A percentile compares a stretch with the other conserved stretches of the same genome.
Conservation (phyloP, 2,329 filamentous ascomycete species). For the Sporothrix phasma region DNA sequence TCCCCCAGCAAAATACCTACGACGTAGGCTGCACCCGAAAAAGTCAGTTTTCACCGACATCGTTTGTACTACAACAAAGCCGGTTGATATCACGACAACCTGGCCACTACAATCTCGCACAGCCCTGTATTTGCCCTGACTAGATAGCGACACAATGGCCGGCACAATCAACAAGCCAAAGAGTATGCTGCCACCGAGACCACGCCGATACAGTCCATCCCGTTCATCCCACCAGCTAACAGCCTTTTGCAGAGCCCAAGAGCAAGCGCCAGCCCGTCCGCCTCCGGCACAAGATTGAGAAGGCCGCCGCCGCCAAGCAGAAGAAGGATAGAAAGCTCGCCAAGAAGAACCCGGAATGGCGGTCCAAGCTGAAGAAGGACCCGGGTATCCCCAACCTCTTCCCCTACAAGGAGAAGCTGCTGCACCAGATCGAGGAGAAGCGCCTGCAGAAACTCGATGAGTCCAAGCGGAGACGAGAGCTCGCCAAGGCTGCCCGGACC, state of each 20-base stretch:
- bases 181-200: conserved; percentile 31
- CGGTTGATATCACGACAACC: background rate
- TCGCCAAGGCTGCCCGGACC: conserved; percentile 58
- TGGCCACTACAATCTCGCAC: background rate
- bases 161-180: conserved; percentile 46
- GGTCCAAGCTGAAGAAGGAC: conserved; percentile 91
- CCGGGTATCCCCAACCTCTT: conserved; percentile 96
- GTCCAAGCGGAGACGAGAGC: conserved; percentile 56
- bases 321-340: conserved; percentile 78
- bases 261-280: conserved; percentile 88
- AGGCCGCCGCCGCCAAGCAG: conserved; percentile 82
- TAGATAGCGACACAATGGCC: conserved; percentile 33
- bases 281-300: conserved; percentile 91
- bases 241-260: conserved; percentile 59
- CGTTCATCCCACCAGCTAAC: conserved; percentile 6
- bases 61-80: background rate
- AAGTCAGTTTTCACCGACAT: conserved; percentile 3
- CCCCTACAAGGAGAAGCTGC: conserved; percentile 91
- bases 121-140: background rate
- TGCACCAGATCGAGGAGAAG: conserved; percentile 89
- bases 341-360: conserved; percentile 97
- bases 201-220: background rate
- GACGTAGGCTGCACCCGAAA: conserved; percentile 3
- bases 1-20: background rate
- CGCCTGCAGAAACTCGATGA: conserved; percentile 75